phyloP scores from a whole-genome alignment of 495 filamentous ascomycete genomes.

The Lasiosphaeria ovina region DNA sequence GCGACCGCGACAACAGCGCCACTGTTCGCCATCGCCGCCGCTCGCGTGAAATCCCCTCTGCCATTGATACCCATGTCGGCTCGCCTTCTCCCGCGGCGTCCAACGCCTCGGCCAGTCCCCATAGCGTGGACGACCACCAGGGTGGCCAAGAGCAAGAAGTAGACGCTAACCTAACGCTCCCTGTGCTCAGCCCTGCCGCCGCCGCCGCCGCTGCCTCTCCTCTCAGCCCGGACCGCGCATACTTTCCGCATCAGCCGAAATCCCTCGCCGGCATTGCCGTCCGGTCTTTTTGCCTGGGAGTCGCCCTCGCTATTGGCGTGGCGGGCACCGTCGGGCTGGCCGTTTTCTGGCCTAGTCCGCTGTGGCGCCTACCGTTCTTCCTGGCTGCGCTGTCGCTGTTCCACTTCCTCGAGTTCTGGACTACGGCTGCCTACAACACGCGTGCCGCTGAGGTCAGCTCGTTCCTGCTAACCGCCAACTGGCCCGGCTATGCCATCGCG shows the following conservation, averaged over 20 bases:
- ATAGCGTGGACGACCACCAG: neutral
- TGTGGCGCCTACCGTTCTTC: slow-evolving; percentile 88
- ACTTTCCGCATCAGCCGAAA: slow-evolving; percentile 58
- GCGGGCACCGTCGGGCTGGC: slow-evolving; percentile 42
- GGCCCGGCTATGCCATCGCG: slow-evolving; percentile 78
- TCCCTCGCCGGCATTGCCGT: slow-evolving; percentile 78
- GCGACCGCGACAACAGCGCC: slow-evolving; percentile 4
- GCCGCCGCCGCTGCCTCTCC: slow-evolving; percentile 18
- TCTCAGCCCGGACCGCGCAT: slow-evolving; percentile 28
- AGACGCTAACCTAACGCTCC: slow-evolving; percentile 35
- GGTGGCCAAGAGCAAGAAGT: slow-evolving; percentile 5
- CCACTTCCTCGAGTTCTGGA: slow-evolving; percentile 95
- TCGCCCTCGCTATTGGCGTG: slow-evolving; percentile 42
- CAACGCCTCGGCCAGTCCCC: slow-evolving; percentile 1
- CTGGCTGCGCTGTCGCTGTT: slow-evolving; percentile 71
- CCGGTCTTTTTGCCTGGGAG: slow-evolving; percentile 58
- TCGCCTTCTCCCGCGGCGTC: neutral
- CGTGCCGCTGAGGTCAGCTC: slow-evolving; percentile 63
- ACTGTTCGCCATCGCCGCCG: slow-evolving; percentile 13
- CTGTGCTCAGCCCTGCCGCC: slow-evolving; percentile 32
- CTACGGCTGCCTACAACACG: slow-evolving; percentile 81
- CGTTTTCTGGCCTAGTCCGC: slow-evolving; percentile 38
- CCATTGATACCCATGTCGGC: slow-evolving; percentile 11
- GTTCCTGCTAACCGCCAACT: slow-evolving; percentile 86
- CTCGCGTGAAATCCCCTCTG: slow-evolving; percentile 2